Conservation (phyloP, 1,139 yeast species). For the Wickerhamiella pararugosa region DNA sequence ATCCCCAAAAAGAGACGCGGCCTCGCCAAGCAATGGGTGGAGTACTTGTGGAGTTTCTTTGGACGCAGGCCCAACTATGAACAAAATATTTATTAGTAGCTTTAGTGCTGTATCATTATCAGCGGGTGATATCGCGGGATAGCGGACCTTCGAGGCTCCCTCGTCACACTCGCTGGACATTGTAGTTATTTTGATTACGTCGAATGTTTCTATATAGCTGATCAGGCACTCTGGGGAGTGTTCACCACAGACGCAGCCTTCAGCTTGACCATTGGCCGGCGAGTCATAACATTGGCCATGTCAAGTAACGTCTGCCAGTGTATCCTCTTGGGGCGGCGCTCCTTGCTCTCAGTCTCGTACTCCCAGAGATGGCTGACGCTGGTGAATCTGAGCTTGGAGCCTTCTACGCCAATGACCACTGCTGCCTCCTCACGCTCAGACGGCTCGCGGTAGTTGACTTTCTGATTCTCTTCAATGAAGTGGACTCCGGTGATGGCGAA, state of each 20-base stretch:
- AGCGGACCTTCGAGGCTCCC: too few relatives aligned
- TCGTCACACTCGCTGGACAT: too few relatives aligned
- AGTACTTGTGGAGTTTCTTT: constrained; percentile 35
- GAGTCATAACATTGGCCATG: constrained; percentile 74
- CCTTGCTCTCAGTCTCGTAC: constrained; percentile 62
- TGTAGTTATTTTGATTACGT: too few relatives aligned
- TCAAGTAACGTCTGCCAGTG: constrained; percentile 69
- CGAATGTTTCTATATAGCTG: too few relatives aligned
- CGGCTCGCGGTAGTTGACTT: constrained; percentile 11
- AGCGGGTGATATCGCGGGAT: too few relatives aligned
- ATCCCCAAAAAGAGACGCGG: constrained; percentile 30
- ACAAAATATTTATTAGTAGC: too few relatives aligned
- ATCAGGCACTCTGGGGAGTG: too few relatives aligned
- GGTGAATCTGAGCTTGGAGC: constrained; percentile 61
- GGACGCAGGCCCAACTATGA: constrained; percentile 18
- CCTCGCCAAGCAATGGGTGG: constrained; percentile 51
- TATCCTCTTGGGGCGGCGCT: constrained; percentile 77
- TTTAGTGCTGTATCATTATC: too few relatives aligned
- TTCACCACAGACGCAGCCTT: background rate
- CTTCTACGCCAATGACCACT: constrained; percentile 71
- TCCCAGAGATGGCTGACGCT: constrained; percentile 66
- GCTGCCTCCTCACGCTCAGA: constrained; percentile 32
- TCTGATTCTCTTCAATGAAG: constrained; percentile 45
- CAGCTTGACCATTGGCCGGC: constrained; percentile 31
- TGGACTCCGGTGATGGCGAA: constrained; percentile 79